A percentile compares a stretch with the other conserved stretches of the same genome.
Conservation (phyloP, 768 basidiomycete genomes). For the Hericium alpestre region DNA sequence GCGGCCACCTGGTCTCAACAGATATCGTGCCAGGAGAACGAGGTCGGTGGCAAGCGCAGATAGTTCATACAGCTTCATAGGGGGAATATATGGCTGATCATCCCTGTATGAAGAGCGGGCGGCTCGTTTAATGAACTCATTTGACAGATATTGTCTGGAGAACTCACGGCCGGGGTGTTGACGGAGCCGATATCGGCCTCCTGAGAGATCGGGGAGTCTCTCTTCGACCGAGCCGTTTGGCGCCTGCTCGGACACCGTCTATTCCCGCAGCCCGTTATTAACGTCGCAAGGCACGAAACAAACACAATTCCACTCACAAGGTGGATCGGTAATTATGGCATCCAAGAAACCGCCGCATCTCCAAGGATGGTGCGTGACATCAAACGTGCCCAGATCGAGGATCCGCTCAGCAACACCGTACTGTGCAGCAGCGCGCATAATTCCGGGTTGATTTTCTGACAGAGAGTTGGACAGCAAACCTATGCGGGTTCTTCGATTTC, state of each 20-base stretch:
- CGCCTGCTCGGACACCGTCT: conserved; percentile 90
- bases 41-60: conserved; percentile 75
- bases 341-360: conserved; percentile 85
- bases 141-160: background rate
- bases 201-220: conserved; percentile 18
- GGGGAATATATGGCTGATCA: conserved; percentile 73
- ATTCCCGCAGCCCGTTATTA: background rate
- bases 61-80: conserved; percentile 87
- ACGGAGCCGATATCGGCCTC: conserved; percentile 14
- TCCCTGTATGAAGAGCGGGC: conserved; percentile 25
- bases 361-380: conserved; percentile 86
- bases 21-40: conserved; percentile 67
- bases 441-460: conserved; percentile 45
- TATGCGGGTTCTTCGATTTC: background rate
- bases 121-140: background rate
- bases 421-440: conserved; percentile 71
- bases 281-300: background rate
- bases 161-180: conserved; percentile 31
- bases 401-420: conserved; percentile 70
- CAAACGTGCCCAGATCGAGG: conserved; percentile 82
- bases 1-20: conserved; percentile 77
- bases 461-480: background rate
- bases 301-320: conserved; percentile 46
- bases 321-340: conserved; percentile 90
- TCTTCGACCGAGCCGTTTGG: conserved; percentile 72